Base-by-base conservation (phyloP, 2,329 filamentous ascomycete genomes). In the Botrytis porri region DNA sequence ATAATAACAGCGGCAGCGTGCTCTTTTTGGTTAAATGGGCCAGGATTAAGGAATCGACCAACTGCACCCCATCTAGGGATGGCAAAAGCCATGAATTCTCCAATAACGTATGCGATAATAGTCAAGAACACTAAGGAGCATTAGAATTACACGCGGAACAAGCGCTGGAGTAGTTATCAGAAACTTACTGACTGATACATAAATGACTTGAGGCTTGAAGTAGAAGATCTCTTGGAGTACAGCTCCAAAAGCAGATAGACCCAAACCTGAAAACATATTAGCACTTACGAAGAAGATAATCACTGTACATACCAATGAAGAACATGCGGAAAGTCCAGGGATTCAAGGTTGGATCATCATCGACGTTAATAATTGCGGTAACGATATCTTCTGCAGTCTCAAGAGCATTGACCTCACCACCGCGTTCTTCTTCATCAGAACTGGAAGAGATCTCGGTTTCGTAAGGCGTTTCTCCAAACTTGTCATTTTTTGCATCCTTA, bases 21-120 rank as follows among this genome's bases (percentile, higher is more conserved):
- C 78, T 92, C 90, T 81, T 92, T 92, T 79, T 90, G 85, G 77
- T 90, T 92, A 81, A 92, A 92, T 0, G 89, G 88, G 0, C 89
- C 88, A 0, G 90, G 89, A 72, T 92, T 92, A 35, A 91, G 81
- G 59, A 84, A 85, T 83, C 86, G 88, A 29, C 78, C 82, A 10
- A 85, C 73, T 61, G 71, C 59, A 25, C 76, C 76, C 45, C 80
- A 81, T 63, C 77, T 78, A 16, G 79, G 79, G 1, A 84, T 83
- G 32, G 83, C n/a, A 4, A 74, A 22, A 18, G 81, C 10, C 79
- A 74, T 20, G 80, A 80, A 80, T 83, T 76, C 66, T 83, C 81
- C 22, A 82, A 84, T 76, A 9, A 4, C 77, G 72, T 85, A 86
- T 48, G 80, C 81, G 22, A 86, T 80, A 41, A 86, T 82, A 4